Base-by-base conservation (phyloP, 257 asterid genomes). In the Capsicum chinense region DNA sequence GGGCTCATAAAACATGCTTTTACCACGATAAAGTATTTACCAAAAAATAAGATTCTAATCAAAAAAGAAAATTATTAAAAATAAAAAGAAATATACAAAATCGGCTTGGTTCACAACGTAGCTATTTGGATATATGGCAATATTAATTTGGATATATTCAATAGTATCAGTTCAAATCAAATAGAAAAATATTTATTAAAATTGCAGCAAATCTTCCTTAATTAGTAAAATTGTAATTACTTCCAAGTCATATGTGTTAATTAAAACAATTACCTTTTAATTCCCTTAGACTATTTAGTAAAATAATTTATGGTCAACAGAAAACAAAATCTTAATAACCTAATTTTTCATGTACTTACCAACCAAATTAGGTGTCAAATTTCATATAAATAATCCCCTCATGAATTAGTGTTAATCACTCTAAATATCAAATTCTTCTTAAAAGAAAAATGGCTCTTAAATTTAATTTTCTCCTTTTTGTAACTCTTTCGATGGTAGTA, bases 381-480 rank as follows among this genome's bases (percentile, higher is more conserved):
- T 14, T 64, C n/a, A 42, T 26, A 33, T 33, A 64, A 11, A 64
- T 64, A 64, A 67, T 15, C 2, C 19, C 9, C 17, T 10, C n/a
- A 33, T 10, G 5, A 4, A 12, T 35, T 67, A 67, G 19, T 6
- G n/a, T 33, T 12, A 33, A 64, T 17, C 47, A 26, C 71, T 33
- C 33, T 16, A n/a, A 0, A 12, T 63, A 67, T 3, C 44, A 64
- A 64, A 26, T 9, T 39, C n/a, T 48, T 13, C 84, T 16, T 21
- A 56, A 6, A 50, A 68, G 48, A 14, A 21, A 21, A 50, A 83
- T 86, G 88, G 85, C 79, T 66, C 39, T 73, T 16, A 84, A 81
- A 4, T 57, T 16, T 12, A 44, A 9, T 21, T 14, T 54, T 58
- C 68, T 87, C 14, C 78, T 57, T n/a, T 69, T 54, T 19, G 26